These are phyloP conservation scores for Chytridiales sp. DNA, from an alignment of 371 early-diverging fungal genomes.

Conservation along the genomic window DNA sequence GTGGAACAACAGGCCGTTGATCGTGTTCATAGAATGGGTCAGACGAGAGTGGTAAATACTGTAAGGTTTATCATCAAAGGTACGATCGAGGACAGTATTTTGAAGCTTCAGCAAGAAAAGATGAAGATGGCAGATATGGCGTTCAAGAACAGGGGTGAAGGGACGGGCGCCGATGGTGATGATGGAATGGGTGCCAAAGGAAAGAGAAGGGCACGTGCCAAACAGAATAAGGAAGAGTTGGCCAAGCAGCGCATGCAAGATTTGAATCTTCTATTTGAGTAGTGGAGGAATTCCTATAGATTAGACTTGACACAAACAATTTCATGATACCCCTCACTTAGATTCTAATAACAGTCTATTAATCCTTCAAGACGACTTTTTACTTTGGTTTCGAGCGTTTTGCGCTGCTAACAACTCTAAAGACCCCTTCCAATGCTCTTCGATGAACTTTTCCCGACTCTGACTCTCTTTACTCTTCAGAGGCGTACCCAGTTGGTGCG, in stretches of 20 bases:
- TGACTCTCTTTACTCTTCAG: too few relatives aligned
- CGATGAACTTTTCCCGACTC: too few relatives aligned
- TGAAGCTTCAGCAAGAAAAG: constrained; percentile 60
- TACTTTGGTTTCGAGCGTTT: too few relatives aligned
- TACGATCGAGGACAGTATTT: constrained; percentile 67
- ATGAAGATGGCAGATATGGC: constrained; percentile 44
- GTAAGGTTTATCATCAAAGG: constrained; percentile 59
- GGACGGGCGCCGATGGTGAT: constrained; percentile 17
- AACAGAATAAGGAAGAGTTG: constrained; percentile 25
- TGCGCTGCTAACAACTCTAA: too few relatives aligned
- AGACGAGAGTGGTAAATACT: constrained; percentile 52
- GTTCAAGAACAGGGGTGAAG: constrained; percentile 26
- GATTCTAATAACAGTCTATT: too few relatives aligned
- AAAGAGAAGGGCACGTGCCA: constrained; percentile 20
- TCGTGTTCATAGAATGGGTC: constrained; percentile 73
- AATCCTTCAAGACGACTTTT: too few relatives aligned
- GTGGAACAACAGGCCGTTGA: constrained; percentile 77
- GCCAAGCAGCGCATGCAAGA: constrained; percentile 27
- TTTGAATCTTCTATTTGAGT: constrained; percentile 26
- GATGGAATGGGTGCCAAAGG: constrained; percentile 27
- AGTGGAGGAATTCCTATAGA: too few relatives aligned
- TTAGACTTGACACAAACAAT: too few relatives aligned
- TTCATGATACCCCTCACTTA: too few relatives aligned
- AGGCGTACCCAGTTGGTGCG: too few relatives aligned
- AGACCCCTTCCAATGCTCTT: too few relatives aligned